Percentiles rank a stretch among this genome's conserved stretches.
Conservation (phyloP, 306 rosid genomes). For the Sphenostylis stenocarpa region DNA sequence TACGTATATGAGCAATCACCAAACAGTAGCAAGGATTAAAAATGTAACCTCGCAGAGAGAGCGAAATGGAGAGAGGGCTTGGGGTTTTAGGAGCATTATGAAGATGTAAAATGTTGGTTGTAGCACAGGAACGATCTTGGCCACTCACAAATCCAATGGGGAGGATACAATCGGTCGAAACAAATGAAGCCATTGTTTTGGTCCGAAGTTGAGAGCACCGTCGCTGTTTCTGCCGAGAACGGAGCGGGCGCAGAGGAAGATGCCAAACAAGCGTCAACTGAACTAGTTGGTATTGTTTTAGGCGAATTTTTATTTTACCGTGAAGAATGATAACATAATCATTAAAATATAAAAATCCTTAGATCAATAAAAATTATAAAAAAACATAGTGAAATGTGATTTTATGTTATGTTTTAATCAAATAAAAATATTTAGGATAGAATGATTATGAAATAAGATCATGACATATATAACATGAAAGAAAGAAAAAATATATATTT, state of each 20-base stretch:
- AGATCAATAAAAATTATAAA: too few relatives aligned
- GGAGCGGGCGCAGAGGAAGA: neutral
- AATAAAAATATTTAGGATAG: too few relatives aligned
- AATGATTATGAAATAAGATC: too few relatives aligned
- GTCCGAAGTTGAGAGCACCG: conserved; percentile 9
- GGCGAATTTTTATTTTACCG: neutral
- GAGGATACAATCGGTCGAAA: conserved; percentile 40
- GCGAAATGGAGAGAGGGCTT: conserved; percentile 25
- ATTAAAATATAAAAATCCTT: too few relatives aligned
- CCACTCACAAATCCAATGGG: conserved; percentile 34
- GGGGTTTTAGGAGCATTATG: conserved; percentile 16
- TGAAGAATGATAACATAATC: too few relatives aligned
- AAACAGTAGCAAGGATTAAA: conserved; percentile 2
- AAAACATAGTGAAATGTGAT: too few relatives aligned
- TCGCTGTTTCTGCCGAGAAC: neutral
- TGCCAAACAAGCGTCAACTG: neutral
- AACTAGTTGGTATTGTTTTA: neutral
- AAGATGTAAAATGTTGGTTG: conserved; percentile 26
- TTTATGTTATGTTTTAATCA: too few relatives aligned
- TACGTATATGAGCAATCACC: neutral
- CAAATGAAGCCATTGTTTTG: conserved; percentile 44
- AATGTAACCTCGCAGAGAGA: conserved; percentile 36
- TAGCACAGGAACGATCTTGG: neutral
- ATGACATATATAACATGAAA: too few relatives aligned
- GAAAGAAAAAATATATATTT: too few relatives aligned